A percentile compares a stretch with the other conserved stretches of the same genome.
phyloP scores from a whole-genome alignment of 2,329 filamentous ascomycete genomes.

The Xylariaceae sp. region DNA sequence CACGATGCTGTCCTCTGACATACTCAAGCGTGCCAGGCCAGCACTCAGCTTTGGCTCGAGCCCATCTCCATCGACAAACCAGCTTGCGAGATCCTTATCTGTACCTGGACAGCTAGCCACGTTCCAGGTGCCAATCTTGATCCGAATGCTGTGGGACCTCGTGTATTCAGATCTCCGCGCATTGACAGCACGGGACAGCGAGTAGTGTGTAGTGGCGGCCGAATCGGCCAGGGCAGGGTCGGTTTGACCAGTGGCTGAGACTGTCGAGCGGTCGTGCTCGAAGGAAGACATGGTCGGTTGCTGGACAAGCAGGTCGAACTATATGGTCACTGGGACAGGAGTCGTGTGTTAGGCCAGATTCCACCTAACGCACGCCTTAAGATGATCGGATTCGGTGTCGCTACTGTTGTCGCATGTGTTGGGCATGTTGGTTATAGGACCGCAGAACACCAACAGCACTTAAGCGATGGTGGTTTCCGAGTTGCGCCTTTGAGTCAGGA shows the following conservation, averaged over 20 bases:
- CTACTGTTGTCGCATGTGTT: slow-evolving; percentile 2
- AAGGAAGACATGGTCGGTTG: slow-evolving; percentile 22
- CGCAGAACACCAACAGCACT: neutral
- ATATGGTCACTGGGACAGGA: too few relatives aligned
- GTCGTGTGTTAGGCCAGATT: too few relatives aligned
- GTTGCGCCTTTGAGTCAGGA: too few relatives aligned
- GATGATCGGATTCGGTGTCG: too few relatives aligned
- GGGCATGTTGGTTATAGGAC: slow-evolving; percentile 13
- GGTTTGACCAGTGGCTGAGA: slow-evolving; percentile 38
- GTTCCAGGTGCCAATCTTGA: slow-evolving; percentile 96
- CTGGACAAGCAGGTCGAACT: neutral
- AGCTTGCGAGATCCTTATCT: slow-evolving; percentile 79
- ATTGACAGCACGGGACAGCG: slow-evolving; percentile 61
- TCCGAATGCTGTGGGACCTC: slow-evolving; percentile 63
- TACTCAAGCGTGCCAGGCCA: slow-evolving; percentile 50
- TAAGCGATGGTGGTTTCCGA: too few relatives aligned
- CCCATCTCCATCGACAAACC: slow-evolving; percentile 79
- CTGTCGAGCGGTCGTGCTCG: slow-evolving; percentile 27
- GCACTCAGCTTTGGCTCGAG: slow-evolving; percentile 60
- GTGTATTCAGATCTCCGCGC: slow-evolving; percentile 76
- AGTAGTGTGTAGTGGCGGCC: slow-evolving; percentile 44
- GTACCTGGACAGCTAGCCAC: slow-evolving; percentile 79
- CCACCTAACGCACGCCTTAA: too few relatives aligned
- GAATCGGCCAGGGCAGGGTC: slow-evolving; percentile 42
- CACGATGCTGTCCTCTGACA: slow-evolving; percentile 37